Evolutionary conservation across 129 eudicot species (phyloP), one percentile per base, ranked within the genome.

Genomic region (Artemisia annua): DNA sequence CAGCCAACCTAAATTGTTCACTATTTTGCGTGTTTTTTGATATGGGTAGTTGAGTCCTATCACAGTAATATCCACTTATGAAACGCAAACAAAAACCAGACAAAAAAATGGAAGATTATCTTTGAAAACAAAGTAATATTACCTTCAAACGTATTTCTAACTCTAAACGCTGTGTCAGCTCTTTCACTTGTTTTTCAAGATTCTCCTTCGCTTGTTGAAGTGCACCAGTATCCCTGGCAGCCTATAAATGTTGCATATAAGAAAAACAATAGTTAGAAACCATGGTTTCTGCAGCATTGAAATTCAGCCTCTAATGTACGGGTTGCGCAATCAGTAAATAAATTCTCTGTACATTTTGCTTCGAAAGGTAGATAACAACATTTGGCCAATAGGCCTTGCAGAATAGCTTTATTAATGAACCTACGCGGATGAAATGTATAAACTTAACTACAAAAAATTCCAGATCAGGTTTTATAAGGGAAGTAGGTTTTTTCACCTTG

Each of bases 141-240:
- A 89, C 98, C 98, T 91, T 87, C 70, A 83, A 48, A 63, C 85
- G 98, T 73, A 77, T 90, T 80, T 93, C 88, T 63, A 82, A 73
- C 86, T 93, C 97, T 72, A 89, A 62, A 69, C 89, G 89, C 75
- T 81, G 79, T 72, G 92, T 86, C 57, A 93, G 97, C 61, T 93
- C 98, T 86, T 84, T 84, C 78, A 89, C 89, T 73, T 81, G 85
- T 71, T 88, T 88, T 76, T 93, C 97, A 80, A 93, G 98, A 43
- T 84, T 86, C 68, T 84, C 88, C 88, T 93, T 93, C 35, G 92
- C 96, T 79, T 81, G 80, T 81, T 86, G 84, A 11, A 93, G 98
- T 43, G 84, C 89, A 57, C 97, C 96, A 49, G 87, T 90, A 78
- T 93, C 96, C 78, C 76, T 86, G 57, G 98, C 85, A 66, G 87